Percentiles rank a stretch among this genome's conserved stretches.
Conservation (phyloP, 2,329 filamentous ascomycete genomes). For the Cladosporium sp. region DNA sequence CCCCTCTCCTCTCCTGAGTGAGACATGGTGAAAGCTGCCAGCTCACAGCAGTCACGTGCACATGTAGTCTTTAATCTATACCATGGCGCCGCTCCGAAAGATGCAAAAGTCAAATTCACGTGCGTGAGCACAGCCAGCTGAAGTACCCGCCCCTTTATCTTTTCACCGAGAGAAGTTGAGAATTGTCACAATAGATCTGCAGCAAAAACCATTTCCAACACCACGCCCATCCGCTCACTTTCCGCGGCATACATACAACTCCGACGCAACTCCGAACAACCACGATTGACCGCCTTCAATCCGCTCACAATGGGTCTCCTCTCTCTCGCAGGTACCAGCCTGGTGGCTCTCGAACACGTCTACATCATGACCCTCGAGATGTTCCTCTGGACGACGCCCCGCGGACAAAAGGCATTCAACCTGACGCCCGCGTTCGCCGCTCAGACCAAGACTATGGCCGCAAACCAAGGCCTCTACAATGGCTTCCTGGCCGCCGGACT, state of each 20-base stretch:
- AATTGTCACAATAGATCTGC: not conserved
- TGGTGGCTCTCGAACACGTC: not conserved
- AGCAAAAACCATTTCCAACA: not conserved
- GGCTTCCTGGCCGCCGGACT: not conserved
- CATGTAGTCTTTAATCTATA: not conserved
- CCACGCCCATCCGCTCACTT: not conserved
- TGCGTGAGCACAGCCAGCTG: not conserved
- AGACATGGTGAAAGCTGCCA: not conserved
- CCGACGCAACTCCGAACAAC: not conserved
- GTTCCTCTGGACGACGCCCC: not conserved
- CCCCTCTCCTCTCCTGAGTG: not conserved
- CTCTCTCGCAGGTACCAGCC: not conserved
- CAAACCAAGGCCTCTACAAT: not conserved
- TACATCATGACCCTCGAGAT: slow-evolving; percentile 4
- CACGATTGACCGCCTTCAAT: not conserved
- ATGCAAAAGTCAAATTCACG: not conserved
- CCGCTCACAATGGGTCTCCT: not conserved
- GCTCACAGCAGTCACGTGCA: not conserved
- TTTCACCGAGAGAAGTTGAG: not conserved
- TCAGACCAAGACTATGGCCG: not conserved
- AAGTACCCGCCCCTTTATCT: not conserved
- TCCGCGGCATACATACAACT: not conserved
- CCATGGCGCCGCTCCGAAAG: not conserved
- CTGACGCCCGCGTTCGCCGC: not conserved
- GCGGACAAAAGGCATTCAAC: slow-evolving; percentile 1